Evolutionary conservation across 331 rosid genomes (phyloP).

Genomic region (Quercus tomentella): DNA sequence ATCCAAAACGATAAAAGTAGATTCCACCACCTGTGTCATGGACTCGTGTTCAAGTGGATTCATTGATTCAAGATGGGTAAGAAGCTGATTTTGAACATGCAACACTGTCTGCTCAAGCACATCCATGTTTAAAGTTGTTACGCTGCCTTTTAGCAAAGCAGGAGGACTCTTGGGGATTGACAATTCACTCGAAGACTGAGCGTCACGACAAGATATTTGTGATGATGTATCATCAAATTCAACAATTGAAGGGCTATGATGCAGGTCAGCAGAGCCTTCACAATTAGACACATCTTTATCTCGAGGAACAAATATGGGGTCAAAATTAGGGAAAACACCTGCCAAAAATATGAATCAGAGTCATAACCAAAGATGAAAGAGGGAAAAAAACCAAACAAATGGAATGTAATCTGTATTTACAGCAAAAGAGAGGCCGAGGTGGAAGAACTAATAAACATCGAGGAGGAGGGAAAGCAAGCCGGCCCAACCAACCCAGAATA

Average conservation of each 20-base stretch:
- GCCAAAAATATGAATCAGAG: background rate
- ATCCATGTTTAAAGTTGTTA: slow-evolving; percentile 10
- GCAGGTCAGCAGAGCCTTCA: background rate
- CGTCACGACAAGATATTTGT: background rate
- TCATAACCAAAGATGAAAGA: slow-evolving; percentile 3
- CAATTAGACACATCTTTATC: background rate
- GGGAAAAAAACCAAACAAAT: background rate
- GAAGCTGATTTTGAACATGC: slow-evolving; percentile 21
- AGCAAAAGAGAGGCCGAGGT: slow-evolving; percentile 27
- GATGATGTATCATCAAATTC: slow-evolving; percentile 12
- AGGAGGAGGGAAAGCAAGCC: slow-evolving; percentile 41
- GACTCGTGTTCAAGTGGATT: slow-evolving; percentile 25
- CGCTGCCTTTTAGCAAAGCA: slow-evolving; percentile 2
- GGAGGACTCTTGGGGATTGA: slow-evolving; percentile 9
- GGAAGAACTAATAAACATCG: slow-evolving; percentile 23
- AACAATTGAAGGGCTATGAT: background rate
- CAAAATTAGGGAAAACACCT: slow-evolving; percentile 37
- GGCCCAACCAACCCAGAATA: slow-evolving; percentile 42
- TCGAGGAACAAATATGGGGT: slow-evolving; percentile 21
- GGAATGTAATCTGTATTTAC: slow-evolving; percentile 20
- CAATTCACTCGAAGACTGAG: slow-evolving; percentile 8
- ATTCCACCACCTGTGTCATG: slow-evolving; percentile 30
- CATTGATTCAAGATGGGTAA: slow-evolving; percentile 28
- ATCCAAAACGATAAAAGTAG: slow-evolving; percentile 13
- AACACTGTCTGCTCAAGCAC: slow-evolving; percentile 14